Conservation (phyloP, 495 filamentous ascomycete genomes). For the Platismatia glauca region DNA sequence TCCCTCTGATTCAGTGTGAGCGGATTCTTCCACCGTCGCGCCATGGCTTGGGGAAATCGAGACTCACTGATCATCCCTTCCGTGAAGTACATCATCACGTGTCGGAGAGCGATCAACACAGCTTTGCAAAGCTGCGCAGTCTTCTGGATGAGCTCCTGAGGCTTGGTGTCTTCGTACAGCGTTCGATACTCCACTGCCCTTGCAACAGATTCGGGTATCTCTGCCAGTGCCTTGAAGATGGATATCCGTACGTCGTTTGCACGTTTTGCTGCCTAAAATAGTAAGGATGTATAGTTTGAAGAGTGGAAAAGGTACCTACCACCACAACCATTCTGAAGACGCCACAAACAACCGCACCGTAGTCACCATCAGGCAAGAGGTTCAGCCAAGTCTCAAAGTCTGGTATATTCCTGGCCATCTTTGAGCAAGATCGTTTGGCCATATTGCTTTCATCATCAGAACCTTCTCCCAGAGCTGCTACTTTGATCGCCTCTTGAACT, state of each 20-base stretch:
- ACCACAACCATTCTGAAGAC: constrained; percentile 11
- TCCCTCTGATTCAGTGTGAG: neutral
- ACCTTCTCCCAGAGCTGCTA: neutral
- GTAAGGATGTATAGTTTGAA: neutral
- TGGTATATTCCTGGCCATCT: neutral
- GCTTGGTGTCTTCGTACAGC: neutral
- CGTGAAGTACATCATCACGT: neutral
- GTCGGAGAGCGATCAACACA: constrained; percentile 1
- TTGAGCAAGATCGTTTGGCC: neutral
- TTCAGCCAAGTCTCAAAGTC: constrained; percentile 6
- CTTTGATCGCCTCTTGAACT: no score
- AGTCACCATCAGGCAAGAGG: constrained; percentile 11
- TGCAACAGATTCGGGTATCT: constrained; percentile 6
- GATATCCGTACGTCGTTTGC: constrained; percentile 5
- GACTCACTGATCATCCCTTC: neutral
- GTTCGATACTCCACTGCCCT: neutral
- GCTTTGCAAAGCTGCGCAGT: constrained; percentile 5
- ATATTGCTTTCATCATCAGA: neutral
- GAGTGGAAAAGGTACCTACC: neutral
- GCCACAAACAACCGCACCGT: constrained; percentile 10
- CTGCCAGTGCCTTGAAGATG: constrained; percentile 9
- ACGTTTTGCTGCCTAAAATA: neutral
- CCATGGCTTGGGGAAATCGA: no score
- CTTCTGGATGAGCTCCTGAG: neutral
- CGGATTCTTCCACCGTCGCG: neutral